Conservation (phyloP, 2,329 filamentous ascomycete genomes). For the Rachicladosporium sp. region DNA sequence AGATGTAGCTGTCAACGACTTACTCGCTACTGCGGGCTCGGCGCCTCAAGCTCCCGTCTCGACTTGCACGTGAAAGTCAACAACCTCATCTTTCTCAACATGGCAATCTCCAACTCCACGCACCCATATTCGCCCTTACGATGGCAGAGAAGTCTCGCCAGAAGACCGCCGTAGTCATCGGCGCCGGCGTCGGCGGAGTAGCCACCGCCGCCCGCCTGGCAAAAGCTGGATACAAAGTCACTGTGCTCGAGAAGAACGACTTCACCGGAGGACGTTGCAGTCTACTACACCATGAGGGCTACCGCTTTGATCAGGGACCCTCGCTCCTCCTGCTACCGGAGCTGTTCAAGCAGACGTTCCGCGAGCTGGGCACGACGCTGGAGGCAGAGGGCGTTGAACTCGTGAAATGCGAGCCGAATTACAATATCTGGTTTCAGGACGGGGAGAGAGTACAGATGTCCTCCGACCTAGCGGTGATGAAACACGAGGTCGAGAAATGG, state of each 20-base stretch:
- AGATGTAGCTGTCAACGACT: too few relatives aligned
- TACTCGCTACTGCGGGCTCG: too few relatives aligned
- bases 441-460: slow-evolving; percentile 51
- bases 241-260: slow-evolving; percentile 63
- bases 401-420: slow-evolving; percentile 63
- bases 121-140: slow-evolving; percentile 6
- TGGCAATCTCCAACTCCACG: not conserved
- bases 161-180: slow-evolving; percentile 41
- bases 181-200: slow-evolving; percentile 44
- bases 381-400: slow-evolving; percentile 54
- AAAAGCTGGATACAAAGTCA: slow-evolving; percentile 58
- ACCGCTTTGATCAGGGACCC: slow-evolving; percentile 65
- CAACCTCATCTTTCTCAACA: too few relatives aligned
- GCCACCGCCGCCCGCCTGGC: slow-evolving; percentile 58
- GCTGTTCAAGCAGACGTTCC: slow-evolving; percentile 57
- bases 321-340: slow-evolving; percentile 60
- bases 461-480: slow-evolving; percentile 60
- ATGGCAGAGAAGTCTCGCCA: slow-evolving; percentile 16
- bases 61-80: too few relatives aligned
- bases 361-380: slow-evolving; percentile 55
- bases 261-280: slow-evolving; percentile 63
- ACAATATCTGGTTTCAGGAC: slow-evolving; percentile 62
- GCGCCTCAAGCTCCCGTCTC: too few relatives aligned
- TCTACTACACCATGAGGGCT: slow-evolving; percentile 47
- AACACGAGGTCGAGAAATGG: slow-evolving; percentile 56